A percentile compares a stretch with the other conserved stretches of the same genome.
phyloP scores from a whole-genome alignment of 2,329 filamentous ascomycete genomes.

The Epichloe sp. region DNA sequence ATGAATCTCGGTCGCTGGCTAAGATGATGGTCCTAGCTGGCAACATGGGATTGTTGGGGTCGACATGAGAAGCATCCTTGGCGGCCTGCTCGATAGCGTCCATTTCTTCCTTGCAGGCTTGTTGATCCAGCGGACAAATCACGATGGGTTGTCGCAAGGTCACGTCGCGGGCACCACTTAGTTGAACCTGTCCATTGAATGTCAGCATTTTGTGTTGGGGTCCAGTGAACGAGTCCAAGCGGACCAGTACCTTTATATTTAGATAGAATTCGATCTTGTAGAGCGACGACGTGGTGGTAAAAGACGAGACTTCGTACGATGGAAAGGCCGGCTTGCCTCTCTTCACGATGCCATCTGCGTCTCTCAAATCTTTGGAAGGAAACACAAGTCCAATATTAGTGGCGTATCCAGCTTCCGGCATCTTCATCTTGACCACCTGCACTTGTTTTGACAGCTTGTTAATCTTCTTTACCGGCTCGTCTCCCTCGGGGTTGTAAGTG shows the following conservation, averaged over 20 bases:
- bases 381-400: constrained; percentile 88
- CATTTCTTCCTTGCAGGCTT: constrained; percentile 96
- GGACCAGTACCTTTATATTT: constrained; percentile 63
- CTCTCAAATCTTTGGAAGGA: constrained; percentile 76
- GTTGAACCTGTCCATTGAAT: constrained; percentile 51
- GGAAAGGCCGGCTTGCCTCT: constrained; percentile 79
- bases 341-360: constrained; percentile 76
- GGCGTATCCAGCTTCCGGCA: constrained; percentile 84
- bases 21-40: constrained; percentile 73
- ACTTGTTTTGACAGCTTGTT: constrained; percentile 78
- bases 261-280: constrained; percentile 99
- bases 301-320: constrained; percentile 75
- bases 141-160: constrained; percentile 83
- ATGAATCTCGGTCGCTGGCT: constrained; percentile 55
- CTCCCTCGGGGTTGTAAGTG: constrained; percentile 95
- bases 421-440: constrained; percentile 65
- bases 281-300: constrained; percentile 83
- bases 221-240: not conserved
- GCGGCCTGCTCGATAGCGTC: constrained; percentile 94
- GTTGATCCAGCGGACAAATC: constrained; percentile 88
- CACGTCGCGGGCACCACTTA: constrained; percentile 82
- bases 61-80: constrained; percentile 78
- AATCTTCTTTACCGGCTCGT: constrained; percentile 81
- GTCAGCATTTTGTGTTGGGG: constrained; percentile 8
- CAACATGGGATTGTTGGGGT: constrained; percentile 83